These are phyloP conservation scores for Pseudogymnoascus sp. DNA, from an alignment of 2,329 filamentous ascomycete genomes.

Conservation along the genomic window DNA sequence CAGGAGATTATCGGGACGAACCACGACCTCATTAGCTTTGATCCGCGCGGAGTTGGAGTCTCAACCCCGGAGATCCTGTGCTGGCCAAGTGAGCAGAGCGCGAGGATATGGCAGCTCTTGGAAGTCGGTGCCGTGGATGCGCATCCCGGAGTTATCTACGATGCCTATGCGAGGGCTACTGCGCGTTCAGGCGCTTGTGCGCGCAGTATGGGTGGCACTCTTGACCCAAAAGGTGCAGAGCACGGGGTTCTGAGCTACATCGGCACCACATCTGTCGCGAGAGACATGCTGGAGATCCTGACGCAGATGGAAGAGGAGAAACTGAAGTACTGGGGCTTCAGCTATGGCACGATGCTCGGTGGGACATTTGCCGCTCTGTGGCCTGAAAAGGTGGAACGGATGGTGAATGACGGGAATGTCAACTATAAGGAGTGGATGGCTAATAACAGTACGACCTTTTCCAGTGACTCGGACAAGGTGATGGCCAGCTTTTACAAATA, in stretches of 20 bases:
- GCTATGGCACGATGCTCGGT: conserved; percentile 39
- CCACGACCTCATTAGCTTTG: conserved; percentile 40
- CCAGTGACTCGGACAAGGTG: conserved; percentile 24
- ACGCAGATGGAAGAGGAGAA: conserved; percentile 22
- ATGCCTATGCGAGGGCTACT: conserved; percentile 36
- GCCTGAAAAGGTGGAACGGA: conserved; percentile 33
- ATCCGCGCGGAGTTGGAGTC: conserved; percentile 42
- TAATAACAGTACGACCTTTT: conserved; percentile 35
- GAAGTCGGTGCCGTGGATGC: conserved; percentile 40
- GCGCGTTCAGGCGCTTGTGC: conserved; percentile 38
- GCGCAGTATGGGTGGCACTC: conserved; percentile 13
- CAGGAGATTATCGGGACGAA: conserved; percentile 33
- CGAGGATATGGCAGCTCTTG: conserved; percentile 36
- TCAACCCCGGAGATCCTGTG: conserved; percentile 45
- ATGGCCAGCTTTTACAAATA: conserved; percentile 23
- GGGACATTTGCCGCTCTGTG: conserved; percentile 38
- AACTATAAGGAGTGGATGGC: conserved; percentile 23
- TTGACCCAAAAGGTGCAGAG: conserved; percentile 20
- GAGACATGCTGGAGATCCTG: conserved; percentile 31
- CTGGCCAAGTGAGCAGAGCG: conserved; percentile 37
- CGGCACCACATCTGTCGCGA: conserved; percentile 28
- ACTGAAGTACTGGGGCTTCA: conserved; percentile 43
- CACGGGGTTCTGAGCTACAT: conserved; percentile 24
- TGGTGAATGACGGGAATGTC: conserved; percentile 29
- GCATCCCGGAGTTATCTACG: conserved; percentile 38